Percentiles rank a stretch among this genome's conserved stretches.
phyloP scores from a whole-genome alignment of 2,329 filamentous ascomycete genomes.

The Drechslera avenae region DNA sequence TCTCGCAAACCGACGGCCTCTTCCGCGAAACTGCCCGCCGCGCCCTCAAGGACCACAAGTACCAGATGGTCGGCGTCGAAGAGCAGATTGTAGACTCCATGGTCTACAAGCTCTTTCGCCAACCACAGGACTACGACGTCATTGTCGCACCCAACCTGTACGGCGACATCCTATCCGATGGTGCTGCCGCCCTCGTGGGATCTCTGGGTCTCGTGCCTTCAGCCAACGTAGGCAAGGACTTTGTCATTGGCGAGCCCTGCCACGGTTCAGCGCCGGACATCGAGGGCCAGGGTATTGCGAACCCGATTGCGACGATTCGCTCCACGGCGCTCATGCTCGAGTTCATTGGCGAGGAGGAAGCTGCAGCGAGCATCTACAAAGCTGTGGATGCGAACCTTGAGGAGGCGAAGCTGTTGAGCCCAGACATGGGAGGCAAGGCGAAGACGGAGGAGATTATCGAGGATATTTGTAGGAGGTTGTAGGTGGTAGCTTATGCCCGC shows the following conservation, averaged over 20 bases:
- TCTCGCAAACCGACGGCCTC: constrained; percentile 93
- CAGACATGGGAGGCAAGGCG: constrained; percentile 87
- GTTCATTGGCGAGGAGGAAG: constrained; percentile 85
- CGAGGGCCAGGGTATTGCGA: constrained; percentile 87
- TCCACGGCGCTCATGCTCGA: constrained; percentile 95
- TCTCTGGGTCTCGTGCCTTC: constrained; percentile 89
- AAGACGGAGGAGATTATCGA: constrained; percentile 84
- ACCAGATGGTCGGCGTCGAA: constrained; percentile 71
- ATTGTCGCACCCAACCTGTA: constrained; percentile 98
- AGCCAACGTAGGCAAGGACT: constrained; percentile 91
- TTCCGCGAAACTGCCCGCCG: constrained; percentile 81
- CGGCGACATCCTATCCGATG: constrained; percentile 95
- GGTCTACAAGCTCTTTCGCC: constrained; percentile 99
- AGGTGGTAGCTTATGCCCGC: too few species aligned
- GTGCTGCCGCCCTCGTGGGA: constrained; percentile 90
- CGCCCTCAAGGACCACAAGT: constrained; percentile 70
- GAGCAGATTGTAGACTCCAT: constrained; percentile 99
- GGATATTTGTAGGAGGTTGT: constrained; percentile 84
- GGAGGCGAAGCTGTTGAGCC: constrained; percentile 80
- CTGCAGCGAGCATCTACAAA: constrained; percentile 86
- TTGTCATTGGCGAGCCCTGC: constrained; percentile 97
- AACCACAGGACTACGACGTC: constrained; percentile 93
- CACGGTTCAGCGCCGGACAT: constrained; percentile 97
- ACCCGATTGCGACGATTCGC: constrained; percentile 92
- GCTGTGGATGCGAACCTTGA: constrained; percentile 90